Evolutionary conservation across 2,329 filamentous ascomycete species (phyloP).

Genomic region (Pseudocercospora macadamiae): DNA sequence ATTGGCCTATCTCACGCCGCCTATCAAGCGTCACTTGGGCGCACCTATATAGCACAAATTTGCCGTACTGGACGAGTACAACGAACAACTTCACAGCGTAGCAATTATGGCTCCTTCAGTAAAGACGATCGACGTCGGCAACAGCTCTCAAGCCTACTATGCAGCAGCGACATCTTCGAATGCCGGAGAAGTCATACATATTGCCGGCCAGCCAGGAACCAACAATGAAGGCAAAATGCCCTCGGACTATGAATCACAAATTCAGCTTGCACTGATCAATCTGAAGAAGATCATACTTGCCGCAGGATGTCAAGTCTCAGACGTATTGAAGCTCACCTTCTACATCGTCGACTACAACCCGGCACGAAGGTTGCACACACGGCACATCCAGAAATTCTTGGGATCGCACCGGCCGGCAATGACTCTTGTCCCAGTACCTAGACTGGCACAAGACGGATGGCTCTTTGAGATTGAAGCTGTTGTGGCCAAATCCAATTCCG

Average conservation of each 20-base stretch:
- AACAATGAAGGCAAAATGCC: conserved; percentile 7
- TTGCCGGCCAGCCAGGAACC: conserved; percentile 12
- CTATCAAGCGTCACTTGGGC: too few species aligned
- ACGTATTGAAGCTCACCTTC: conserved; percentile 48
- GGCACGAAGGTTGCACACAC: conserved; percentile 41
- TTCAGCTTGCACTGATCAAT: conserved; percentile 9
- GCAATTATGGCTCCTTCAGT: conserved; percentile 38
- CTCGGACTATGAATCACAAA: conserved; percentile 7
- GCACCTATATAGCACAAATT: too few species aligned
- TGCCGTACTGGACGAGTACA: too few species aligned
- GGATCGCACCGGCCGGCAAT: conserved; percentile 46
- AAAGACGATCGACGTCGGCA: conserved; percentile 12
- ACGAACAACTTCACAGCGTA: too few species aligned
- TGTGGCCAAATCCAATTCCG: conserved; percentile 36
- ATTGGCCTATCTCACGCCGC: too few species aligned
- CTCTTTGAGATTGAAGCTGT: conserved; percentile 52
- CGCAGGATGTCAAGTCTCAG: conserved; percentile 40
- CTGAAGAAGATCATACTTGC: conserved; percentile 22
- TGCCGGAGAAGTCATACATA: conserved; percentile 8
- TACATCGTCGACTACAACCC: conserved; percentile 52
- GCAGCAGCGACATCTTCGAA: conserved; percentile 7
- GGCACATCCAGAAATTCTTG: conserved; percentile 45
- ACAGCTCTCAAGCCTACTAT: conserved; percentile 10
- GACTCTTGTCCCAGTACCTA: conserved; percentile 48
- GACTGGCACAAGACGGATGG: conserved; percentile 44